Base-by-base conservation (phyloP, 1,139 yeast species). In the Waltiozyma solani region DNA sequence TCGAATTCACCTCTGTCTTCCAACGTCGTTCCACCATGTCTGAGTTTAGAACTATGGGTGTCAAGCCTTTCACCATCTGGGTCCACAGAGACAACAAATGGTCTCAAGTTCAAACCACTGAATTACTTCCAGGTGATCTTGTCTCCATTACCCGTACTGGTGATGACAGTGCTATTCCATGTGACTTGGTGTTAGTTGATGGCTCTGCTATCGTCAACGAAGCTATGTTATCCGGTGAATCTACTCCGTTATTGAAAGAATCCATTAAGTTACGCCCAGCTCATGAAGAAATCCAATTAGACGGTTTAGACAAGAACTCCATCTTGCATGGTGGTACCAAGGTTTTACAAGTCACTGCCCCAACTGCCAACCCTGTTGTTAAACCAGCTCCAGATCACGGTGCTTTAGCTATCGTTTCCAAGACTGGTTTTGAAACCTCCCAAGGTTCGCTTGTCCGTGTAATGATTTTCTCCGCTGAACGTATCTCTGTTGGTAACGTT, bases 221-320 rank as follows among this genome's bases (percentile, higher is more conserved):
- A 66, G 97, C 97, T 26, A 89, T 89, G 97, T 77, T 89, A 44
- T 84, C 96, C 5, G 99, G 99, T 59, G 99, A 91, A 66, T 85
- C 96, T 8, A 91, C 98, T 36, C 99, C 99, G 10, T 68, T 91
- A 51, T 75, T 93, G 56, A 91, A 91, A 59, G 99, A 91, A 63
- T 83, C 95, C 3, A 75, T 89, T 47, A 79, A 76, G 49, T 73
- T 85, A 50, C 84, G 98, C 62, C 95, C 95, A 23, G 63, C 68
- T 22, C 62, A 70, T 20, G 96, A 85, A 37, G 52, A 50, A 4
- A 67, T 87, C 48, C 82, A 83, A 49, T 65, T 82, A 5, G 93
- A 85, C 42, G 89, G 94, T 26, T 57, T 85, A 39, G 98, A 93
- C 62, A 87, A 87, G 60, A 89, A 87, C 59, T 77, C 97, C 9